These are phyloP conservation scores for Lactifluus echinatus DNA, from an alignment of 768 basidiomycete species.

Conservation along the genomic window DNA sequence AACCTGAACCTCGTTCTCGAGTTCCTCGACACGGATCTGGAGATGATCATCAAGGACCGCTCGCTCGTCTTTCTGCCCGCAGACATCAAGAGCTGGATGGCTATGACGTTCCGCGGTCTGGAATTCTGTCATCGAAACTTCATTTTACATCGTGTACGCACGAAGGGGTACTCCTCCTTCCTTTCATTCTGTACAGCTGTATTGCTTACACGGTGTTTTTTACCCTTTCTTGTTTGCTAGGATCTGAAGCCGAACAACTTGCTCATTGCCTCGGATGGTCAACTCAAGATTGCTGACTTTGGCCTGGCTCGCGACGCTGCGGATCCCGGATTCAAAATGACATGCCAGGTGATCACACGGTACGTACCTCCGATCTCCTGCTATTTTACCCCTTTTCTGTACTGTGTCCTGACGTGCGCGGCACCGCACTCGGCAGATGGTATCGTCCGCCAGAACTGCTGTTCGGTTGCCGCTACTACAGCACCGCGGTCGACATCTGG, in stretches of 20 bases:
- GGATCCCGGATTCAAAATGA: constrained; percentile 95
- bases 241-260: constrained; percentile 99
- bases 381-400: not conserved
- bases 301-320: constrained; percentile 95
- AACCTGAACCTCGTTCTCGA: constrained; percentile 97
- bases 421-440: constrained; percentile 74
- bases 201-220: not conserved
- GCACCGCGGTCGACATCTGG: constrained; percentile 92
- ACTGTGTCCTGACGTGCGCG: not conserved
- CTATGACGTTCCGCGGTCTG: constrained; percentile 95
- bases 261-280: constrained; percentile 82
- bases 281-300: constrained; percentile 97
- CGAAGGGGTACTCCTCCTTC: too few relatives aligned
- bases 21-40: constrained; percentile 92
- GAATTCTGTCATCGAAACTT: constrained; percentile 97
- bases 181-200: too few relatives aligned
- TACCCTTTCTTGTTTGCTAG: constrained; percentile 32
- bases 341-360: constrained; percentile 96
- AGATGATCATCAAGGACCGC: constrained; percentile 93
- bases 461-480: constrained; percentile 85
- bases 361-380: constrained; percentile 29
- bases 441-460: constrained; percentile 95
- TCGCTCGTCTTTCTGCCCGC: constrained; percentile 86
- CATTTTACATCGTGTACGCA: constrained; percentile 78
- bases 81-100: constrained; percentile 98